Conservation (phyloP, 371 early-diverging fungal species). For the Mucor ambiguus region DNA sequence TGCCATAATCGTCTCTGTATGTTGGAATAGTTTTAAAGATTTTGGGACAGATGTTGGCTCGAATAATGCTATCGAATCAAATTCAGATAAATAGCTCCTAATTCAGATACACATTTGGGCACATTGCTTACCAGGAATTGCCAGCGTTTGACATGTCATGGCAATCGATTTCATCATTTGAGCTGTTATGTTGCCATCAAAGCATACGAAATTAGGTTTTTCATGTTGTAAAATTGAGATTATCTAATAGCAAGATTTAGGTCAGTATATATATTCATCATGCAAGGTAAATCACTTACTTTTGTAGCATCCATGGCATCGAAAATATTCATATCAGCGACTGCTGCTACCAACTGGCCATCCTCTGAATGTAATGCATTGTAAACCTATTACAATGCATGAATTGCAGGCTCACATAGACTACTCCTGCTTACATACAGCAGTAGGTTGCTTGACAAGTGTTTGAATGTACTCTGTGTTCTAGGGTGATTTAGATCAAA, state of each 20-base stretch:
- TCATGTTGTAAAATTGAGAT: conserved; percentile 29
- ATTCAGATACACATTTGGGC: background rate
- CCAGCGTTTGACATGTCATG: conserved; percentile 27
- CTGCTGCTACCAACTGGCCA: conserved; percentile 78
- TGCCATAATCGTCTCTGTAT: conserved; percentile 17
- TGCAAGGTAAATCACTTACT: conserved; percentile 20
- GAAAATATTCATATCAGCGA: conserved; percentile 90
- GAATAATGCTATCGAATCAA: conserved; percentile 59
- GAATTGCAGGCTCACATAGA: background rate
- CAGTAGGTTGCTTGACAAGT: conserved; percentile 28
- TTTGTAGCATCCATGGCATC: conserved; percentile 40
- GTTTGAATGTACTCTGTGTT: conserved; percentile 33
- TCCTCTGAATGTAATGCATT: conserved; percentile 72
- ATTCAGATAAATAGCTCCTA: background rate
- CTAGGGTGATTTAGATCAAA: conserved; percentile 17
- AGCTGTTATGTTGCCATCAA: conserved; percentile 76
- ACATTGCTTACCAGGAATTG: conserved; percentile 41
- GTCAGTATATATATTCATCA: background rate
- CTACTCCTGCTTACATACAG: conserved; percentile 24
- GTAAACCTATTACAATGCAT: conserved; percentile 54
- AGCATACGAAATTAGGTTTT: conserved; percentile 55
- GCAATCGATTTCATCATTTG: conserved; percentile 46
- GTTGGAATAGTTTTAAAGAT: conserved; percentile 60
- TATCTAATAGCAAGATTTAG: conserved; percentile 24
- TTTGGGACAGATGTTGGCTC: conserved; percentile 94